Base-by-base conservation (phyloP, 2,329 filamentous ascomycete genomes). In the Fusarium verticillioides region DNA sequence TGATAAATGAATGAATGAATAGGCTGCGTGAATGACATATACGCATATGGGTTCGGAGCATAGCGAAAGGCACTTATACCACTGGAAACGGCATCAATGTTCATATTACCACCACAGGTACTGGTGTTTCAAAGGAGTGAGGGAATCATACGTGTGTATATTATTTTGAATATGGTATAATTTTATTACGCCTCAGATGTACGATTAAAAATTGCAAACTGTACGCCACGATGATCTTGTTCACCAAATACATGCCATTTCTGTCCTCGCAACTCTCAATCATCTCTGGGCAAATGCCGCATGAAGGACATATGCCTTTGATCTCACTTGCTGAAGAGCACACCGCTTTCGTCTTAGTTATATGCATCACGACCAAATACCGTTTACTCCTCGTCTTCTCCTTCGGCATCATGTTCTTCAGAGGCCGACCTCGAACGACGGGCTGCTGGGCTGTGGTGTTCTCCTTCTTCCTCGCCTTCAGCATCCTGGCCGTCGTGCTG, bases 391-490 rank as follows among this genome's bases (percentile, higher is more conserved):
- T 87, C 85, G 37, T 85, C 86, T 23, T 87, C 86, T 6, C 83
- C 86, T 54, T 87, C 86, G 8, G 82, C 85, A 60, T 87, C 84
- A 42, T 78, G 76, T 39, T 82, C 80, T 50, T 81, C 80, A 11
- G 73, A 82, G 61, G 72, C 75, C 40, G 76, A 83, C 57, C 74
- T 77, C 49, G 72, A 72, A 16, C 76, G 77, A 26, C 70, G 66
- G 67, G 32, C 79, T 57, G 67, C 69, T 42, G 75, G 63, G 49
- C 74, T 76, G 42, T 75, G 67, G 42, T 74, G 68, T 40, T 70
- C 50, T 30, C 44, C 57, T 36, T 72, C 71, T 9, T 75, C 71
- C 19, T 75, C 76, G 2, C 79, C 78, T 30, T 73, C 76, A 4
- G 76, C 80, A 8, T 74, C 78, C 9, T 79, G 78, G 16, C 73